Evolutionary conservation across 1,284 basidiomycete genomes (phyloP).

Genomic region (Cryptococcus neoformans): DNA sequence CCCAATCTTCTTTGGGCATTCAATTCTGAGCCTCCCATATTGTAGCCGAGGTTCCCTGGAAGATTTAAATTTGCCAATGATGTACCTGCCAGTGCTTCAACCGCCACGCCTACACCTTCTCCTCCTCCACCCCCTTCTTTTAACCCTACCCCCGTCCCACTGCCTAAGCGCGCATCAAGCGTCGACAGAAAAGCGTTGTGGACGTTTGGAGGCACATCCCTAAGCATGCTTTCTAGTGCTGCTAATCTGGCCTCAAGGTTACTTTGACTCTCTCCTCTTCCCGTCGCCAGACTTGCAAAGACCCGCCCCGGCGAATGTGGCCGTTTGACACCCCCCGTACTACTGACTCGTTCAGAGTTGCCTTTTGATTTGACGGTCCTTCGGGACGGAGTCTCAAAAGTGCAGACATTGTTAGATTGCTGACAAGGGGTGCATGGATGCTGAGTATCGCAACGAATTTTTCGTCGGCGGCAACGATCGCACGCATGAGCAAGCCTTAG

Average conservation of each 20-base stretch:
- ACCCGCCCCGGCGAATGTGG: constrained; percentile 25
- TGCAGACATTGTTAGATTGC: constrained; percentile 46
- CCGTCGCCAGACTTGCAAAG: constrained; percentile 6
- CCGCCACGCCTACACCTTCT: constrained; percentile 35
- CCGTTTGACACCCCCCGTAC: constrained; percentile 24
- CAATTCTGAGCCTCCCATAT: neutral
- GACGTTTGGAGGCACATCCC: constrained; percentile 49
- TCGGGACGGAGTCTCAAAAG: constrained; percentile 49
- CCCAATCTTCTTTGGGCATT: neutral
- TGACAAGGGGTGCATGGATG: constrained; percentile 51
- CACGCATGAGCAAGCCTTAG: constrained; percentile 46
- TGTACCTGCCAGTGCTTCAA: constrained; percentile 32
- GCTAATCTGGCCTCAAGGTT: constrained; percentile 48
- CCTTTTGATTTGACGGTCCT: constrained; percentile 42
- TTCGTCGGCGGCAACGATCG: constrained; percentile 43
- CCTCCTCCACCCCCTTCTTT: constrained; percentile 39
- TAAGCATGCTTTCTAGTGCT: constrained; percentile 46
- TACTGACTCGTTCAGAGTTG: constrained; percentile 1
- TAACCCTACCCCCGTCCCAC: constrained; percentile 41
- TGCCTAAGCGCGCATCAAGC: constrained; percentile 43
- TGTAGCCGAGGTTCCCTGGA: neutral
- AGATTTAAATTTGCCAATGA: neutral
- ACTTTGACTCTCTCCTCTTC: constrained; percentile 26
- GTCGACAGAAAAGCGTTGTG: constrained; percentile 48
- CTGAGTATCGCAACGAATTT: constrained; percentile 50